These are phyloP conservation scores for Lactuca sativa DNA, from an alignment of 129 eudicot species.

Conservation along the genomic window DNA sequence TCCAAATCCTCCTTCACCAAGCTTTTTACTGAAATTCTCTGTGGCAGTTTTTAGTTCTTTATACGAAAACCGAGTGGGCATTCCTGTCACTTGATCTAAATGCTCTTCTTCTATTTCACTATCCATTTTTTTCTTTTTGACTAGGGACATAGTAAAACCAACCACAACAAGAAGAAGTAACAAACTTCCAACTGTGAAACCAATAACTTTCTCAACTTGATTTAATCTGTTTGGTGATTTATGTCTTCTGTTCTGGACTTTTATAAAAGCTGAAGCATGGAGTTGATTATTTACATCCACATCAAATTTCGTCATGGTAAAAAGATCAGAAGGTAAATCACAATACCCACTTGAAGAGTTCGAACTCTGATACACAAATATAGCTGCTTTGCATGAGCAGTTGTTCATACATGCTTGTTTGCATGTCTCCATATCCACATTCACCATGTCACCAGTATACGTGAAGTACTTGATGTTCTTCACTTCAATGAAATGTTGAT, in stretches of 20 bases:
- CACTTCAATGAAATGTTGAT: conserved; percentile 30
- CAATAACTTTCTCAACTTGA: not conserved
- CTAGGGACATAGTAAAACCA: not conserved
- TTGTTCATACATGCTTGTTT: conserved; percentile 38
- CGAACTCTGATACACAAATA: conserved; percentile 15
- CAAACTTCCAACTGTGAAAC: conserved; percentile 1
- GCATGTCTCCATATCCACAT: conserved; percentile 28
- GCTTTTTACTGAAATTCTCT: conserved; percentile 39
- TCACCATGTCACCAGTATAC: not conserved
- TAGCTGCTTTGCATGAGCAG: conserved; percentile 43
- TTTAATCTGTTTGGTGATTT: not conserved
- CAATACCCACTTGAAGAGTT: conserved; percentile 18
- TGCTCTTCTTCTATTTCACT: conserved; percentile 25
- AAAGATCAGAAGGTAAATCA: conserved; percentile 24
- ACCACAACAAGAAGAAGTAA: not conserved
- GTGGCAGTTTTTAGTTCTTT: conserved; percentile 37
- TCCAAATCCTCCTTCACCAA: conserved; percentile 55
- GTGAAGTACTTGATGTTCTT: conserved; percentile 6
- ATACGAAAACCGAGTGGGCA: conserved; percentile 36
- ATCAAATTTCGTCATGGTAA: conserved; percentile 20
- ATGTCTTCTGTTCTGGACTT: conserved; percentile 24
- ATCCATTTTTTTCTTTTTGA: not conserved
- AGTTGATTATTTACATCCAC: not conserved
- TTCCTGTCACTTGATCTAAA: conserved; percentile 31
- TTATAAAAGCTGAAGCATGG: conserved; percentile 25